phyloP scores from a whole-genome alignment of 192 early-diverging fungal genomes.

The Geranomyces michiganensis region DNA sequence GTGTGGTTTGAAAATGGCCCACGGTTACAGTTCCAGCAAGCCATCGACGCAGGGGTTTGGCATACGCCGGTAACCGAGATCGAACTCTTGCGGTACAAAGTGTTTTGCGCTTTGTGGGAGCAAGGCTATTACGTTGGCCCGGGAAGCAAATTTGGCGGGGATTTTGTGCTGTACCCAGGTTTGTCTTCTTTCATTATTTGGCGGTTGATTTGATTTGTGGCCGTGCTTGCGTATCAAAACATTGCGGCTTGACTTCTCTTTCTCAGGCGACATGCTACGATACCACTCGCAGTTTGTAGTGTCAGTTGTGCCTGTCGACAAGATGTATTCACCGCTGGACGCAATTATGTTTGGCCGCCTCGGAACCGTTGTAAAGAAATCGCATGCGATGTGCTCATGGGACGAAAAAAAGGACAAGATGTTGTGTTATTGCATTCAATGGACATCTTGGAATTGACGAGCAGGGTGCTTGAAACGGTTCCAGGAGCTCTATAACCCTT shows the following conservation, averaged over 20 bases:
- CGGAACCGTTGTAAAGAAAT: slow-evolving; percentile 76
- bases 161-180: slow-evolving; percentile 80
- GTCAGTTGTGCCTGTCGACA: slow-evolving; percentile 41
- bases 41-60: slow-evolving; percentile 31
- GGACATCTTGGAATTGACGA: slow-evolving; percentile 52
- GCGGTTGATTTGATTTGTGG: not conserved
- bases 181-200: not conserved
- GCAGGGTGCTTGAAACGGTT: too few species aligned
- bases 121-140: slow-evolving; percentile 68
- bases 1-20: slow-evolving; percentile 15
- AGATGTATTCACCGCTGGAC: slow-evolving; percentile 51
- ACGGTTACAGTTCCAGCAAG: not conserved
- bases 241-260: too few species aligned
- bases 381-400: slow-evolving; percentile 59
- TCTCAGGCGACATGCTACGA: slow-evolving; percentile 59
- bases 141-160: slow-evolving; percentile 85
- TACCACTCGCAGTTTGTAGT: slow-evolving; percentile 73
- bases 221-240: too few species aligned
- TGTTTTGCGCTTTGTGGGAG: slow-evolving; percentile 69
- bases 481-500: too few species aligned
- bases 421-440: slow-evolving; percentile 47
- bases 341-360: slow-evolving; percentile 64
- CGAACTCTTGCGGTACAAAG: slow-evolving; percentile 42
- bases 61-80: slow-evolving; percentile 41
- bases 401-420: slow-evolving; percentile 31